These are phyloP conservation scores for Plectosphaerella cucumerina DNA, from an alignment of 2,329 filamentous ascomycete genomes.

Conservation along the genomic window DNA sequence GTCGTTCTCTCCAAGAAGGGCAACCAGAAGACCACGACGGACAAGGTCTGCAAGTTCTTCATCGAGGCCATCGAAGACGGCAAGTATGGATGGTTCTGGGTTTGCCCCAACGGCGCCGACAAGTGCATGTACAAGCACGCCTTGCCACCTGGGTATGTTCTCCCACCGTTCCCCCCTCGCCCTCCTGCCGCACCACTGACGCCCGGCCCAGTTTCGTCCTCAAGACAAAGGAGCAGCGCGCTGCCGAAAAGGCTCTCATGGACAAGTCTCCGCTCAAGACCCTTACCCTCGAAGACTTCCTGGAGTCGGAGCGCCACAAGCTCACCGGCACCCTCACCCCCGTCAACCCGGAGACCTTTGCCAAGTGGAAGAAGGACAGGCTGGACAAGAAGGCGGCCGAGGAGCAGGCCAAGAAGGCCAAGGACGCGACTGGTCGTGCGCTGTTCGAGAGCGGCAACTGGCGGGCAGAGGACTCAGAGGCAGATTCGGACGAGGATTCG, in stretches of 20 bases:
- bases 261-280: conserved; percentile 95
- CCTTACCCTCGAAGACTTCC: conserved; percentile 92
- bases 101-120: conserved; percentile 91
- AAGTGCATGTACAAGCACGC: conserved; percentile 99
- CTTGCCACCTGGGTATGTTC: conserved; percentile 81
- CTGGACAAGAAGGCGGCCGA: conserved; percentile 95
- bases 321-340: conserved; percentile 87
- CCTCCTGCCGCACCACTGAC: conserved; percentile 17
- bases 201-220: conserved; percentile 72
- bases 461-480: conserved; percentile 63
- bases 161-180: conserved; percentile 4
- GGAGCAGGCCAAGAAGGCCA: conserved; percentile 81
- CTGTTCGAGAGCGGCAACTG: conserved; percentile 97
- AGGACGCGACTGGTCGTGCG: conserved; percentile 91
- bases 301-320: conserved; percentile 95
- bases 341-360: conserved; percentile 87
- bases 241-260: conserved; percentile 90
- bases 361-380: conserved; percentile 95
- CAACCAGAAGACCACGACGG: conserved; percentile 90
- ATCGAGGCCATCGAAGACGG: conserved; percentile 96
- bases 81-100: conserved; percentile 99
- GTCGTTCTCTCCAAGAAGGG: conserved; percentile 96
- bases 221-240: conserved; percentile 96
- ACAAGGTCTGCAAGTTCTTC: conserved; percentile 99
- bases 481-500: conserved; percentile 56